phyloP scores from a whole-genome alignment of 2,329 filamentous ascomycete species.

The Epichloe aotearoae region DNA sequence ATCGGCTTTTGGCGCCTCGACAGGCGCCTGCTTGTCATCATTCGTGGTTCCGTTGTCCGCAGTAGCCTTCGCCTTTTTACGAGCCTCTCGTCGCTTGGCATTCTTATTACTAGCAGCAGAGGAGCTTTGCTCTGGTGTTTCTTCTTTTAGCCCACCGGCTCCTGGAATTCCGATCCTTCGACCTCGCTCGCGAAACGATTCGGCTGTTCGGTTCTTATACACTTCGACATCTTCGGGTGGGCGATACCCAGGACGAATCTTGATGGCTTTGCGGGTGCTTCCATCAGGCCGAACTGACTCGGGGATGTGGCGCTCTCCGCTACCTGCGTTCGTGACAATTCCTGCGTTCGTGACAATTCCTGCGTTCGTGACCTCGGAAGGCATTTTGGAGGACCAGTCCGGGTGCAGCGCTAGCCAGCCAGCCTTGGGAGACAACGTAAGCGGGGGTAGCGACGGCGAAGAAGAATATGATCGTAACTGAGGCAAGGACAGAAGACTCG shows the following conservation, averaged over 20 bases:
- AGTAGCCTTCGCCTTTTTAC: conserved; percentile 39
- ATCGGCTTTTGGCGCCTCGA: conserved; percentile 21
- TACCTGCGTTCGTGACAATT: conserved; percentile 62
- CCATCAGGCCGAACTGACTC: conserved; percentile 78
- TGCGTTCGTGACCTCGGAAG: conserved; percentile 42
- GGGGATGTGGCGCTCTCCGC: conserved; percentile 79
- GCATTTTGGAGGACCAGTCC: conserved; percentile 22
- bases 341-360: conserved; percentile 60
- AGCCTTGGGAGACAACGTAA: not conserved
- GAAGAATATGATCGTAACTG: not conserved
- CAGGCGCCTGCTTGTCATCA: conserved; percentile 21
- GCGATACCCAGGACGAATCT: conserved; percentile 82
- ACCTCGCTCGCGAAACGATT: conserved; percentile 67
- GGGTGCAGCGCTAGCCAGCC: not conserved
- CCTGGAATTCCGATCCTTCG: conserved; percentile 55
- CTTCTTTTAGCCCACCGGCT: conserved; percentile 44
- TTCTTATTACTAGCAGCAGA: conserved; percentile 63
- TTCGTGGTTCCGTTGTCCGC: conserved; percentile 51
- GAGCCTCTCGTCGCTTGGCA: conserved; percentile 55
- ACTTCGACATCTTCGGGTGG: conserved; percentile 92
- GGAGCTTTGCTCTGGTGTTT: conserved; percentile 32
- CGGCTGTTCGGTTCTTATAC: conserved; percentile 86
- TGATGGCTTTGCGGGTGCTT: conserved; percentile 84
- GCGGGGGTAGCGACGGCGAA: no score
- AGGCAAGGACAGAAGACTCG: not conserved